Evolutionary conservation across 768 basidiomycete genomes (phyloP).

Genomic region (Leucocoprinus sp.): DNA sequence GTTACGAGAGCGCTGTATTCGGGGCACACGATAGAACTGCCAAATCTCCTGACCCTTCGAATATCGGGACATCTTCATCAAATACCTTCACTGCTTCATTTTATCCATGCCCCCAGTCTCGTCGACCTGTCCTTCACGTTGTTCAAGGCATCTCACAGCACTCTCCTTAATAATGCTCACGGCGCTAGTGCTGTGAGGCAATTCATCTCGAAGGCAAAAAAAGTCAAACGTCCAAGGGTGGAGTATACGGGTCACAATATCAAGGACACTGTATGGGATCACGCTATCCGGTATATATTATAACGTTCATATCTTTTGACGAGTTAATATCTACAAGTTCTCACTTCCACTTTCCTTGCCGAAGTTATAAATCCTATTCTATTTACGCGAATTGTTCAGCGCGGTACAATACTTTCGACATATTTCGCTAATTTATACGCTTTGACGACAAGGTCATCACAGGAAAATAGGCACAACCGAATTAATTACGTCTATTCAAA

Average conservation of each 20-base stretch:
- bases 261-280: neutral
- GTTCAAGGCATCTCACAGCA: neutral
- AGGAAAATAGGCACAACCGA: neutral
- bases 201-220: neutral
- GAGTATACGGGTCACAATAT: neutral
- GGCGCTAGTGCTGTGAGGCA: neutral
- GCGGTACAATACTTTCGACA: too few relatives aligned
- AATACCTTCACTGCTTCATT: neutral
- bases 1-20: neutral
- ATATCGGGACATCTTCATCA: neutral
- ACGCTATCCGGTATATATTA: slow-evolving; percentile 1
- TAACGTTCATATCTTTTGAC: neutral
- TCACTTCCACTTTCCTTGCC: too few relatives aligned
- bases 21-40: neutral
- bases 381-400: neutral
- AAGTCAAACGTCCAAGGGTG: neutral
- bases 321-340: neutral
- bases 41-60: neutral
- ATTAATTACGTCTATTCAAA: neutral
- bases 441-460: neutral
- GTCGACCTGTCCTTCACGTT: neutral
- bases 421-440: too few relatives aligned
- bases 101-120: neutral
- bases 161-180: neutral
- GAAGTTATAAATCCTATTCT: too few relatives aligned